Conservation (phyloP, 2,329 filamentous ascomycete genomes). For the Albifimbria verrucaria region DNA sequence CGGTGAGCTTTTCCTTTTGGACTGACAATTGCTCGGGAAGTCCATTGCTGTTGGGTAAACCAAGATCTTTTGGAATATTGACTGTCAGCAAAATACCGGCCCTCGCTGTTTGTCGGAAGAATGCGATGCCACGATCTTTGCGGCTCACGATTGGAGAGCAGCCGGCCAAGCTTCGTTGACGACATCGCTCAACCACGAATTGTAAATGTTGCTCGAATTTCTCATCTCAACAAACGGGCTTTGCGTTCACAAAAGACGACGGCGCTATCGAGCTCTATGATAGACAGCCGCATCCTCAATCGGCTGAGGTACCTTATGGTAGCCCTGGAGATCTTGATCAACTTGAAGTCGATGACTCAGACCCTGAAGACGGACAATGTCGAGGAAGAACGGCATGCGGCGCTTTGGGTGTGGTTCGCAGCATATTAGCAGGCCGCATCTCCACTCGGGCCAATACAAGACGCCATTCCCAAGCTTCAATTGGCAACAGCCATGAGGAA, state of each 20-base stretch:
- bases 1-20: no score
- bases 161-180: background rate
- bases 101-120: background rate
- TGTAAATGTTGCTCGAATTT: background rate
- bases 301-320: background rate
- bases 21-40: no score
- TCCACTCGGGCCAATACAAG: slow-evolving; percentile 41
- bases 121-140: background rate
- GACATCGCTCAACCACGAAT: background rate
- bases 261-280: background rate
- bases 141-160: background rate
- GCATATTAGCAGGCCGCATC: slow-evolving; percentile 41
- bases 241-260: background rate
- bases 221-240: background rate
- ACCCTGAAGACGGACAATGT: slow-evolving; percentile 31
- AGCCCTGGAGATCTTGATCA: slow-evolving; percentile 17
- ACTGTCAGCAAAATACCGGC: background rate
- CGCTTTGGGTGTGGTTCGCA: slow-evolving; percentile 42
- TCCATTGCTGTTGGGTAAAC: no score
- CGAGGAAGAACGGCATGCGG: slow-evolving; percentile 26
- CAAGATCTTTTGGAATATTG: background rate
- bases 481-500: slow-evolving; percentile 49
- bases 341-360: slow-evolving; percentile 35
- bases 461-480: slow-evolving; percentile 35
- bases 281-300: background rate